Percentiles rank a stretch among this genome's conserved stretches.
These are phyloP conservation scores for Oryza australiensis DNA, from an alignment of 176 grass and related monocot genomes.

Conservation along the genomic window DNA sequence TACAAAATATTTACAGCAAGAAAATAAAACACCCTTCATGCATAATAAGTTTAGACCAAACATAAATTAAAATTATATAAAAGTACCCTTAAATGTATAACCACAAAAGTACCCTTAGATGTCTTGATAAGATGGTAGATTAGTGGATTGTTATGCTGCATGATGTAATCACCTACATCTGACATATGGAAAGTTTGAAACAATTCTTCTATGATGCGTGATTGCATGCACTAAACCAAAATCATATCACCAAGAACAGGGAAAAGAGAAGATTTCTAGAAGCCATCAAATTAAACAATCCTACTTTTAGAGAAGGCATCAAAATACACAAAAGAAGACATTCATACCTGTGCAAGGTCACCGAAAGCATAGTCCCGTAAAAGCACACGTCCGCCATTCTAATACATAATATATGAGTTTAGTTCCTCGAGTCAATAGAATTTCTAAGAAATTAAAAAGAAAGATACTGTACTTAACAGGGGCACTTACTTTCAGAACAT, in stretches of 20 bases:
- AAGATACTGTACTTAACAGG: neutral
- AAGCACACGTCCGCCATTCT: slow-evolving; percentile 81
- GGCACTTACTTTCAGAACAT: slow-evolving; percentile 73
- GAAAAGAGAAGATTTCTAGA: neutral
- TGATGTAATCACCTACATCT: neutral
- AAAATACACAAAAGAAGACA: neutral
- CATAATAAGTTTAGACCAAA: neutral
- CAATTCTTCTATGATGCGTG: neutral
- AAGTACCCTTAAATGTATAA: neutral
- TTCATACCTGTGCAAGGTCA: slow-evolving; percentile 86
- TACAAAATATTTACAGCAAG: slow-evolving; percentile 48
- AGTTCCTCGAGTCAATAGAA: slow-evolving; percentile 31
- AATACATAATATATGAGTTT: slow-evolving; percentile 24
- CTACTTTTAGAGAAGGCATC: neutral
- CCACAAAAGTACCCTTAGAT: no score
- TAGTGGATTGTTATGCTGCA: slow-evolving; percentile 14
- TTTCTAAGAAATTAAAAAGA: slow-evolving; percentile 22
- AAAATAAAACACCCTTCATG: slow-evolving; percentile 18
- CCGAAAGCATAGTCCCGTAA: slow-evolving; percentile 88
- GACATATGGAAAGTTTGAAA: slow-evolving; percentile 11
- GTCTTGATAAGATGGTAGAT: neutral
- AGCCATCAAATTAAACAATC: slow-evolving; percentile 17
- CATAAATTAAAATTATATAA: neutral
- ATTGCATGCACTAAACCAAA: slow-evolving; percentile 3
- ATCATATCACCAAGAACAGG: neutral